A percentile compares a stretch with the other conserved stretches of the same genome.
Conservation (phyloP, 1,284 basidiomycete species). For the Cryptococcus depauperatus region DNA sequence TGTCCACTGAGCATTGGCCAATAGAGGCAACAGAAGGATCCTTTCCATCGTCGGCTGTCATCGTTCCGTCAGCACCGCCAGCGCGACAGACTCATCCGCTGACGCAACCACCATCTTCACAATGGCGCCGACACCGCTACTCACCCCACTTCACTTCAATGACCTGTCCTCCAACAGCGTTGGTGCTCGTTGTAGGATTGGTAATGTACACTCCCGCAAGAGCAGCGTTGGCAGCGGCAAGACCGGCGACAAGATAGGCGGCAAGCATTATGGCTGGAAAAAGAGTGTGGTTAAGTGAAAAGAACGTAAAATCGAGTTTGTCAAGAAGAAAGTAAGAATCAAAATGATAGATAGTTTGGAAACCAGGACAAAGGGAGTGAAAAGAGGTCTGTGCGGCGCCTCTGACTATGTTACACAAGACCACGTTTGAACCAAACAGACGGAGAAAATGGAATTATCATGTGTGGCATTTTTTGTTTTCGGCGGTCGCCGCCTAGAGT, state of each 20-base stretch:
- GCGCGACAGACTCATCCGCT: no score
- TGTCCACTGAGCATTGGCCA: slow-evolving; percentile 55
- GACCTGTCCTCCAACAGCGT: slow-evolving; percentile 54
- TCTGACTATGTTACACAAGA: no score
- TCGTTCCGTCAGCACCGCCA: background rate
- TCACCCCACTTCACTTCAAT: slow-evolving; percentile 58
- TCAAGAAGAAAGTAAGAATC: slow-evolving; percentile 1
- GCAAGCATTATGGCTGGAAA: slow-evolving; percentile 31
- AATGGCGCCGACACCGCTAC: no score
- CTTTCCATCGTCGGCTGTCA: slow-evolving; percentile 50
- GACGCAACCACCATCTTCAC: no score
- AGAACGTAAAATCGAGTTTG: slow-evolving; percentile 4
- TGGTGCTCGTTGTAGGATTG: slow-evolving; percentile 48
- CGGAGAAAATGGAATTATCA: no score
- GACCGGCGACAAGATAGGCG: slow-evolving; percentile 47
- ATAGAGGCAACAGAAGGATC: slow-evolving; percentile 54
- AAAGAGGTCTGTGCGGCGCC: no score
- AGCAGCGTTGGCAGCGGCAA: slow-evolving; percentile 27
- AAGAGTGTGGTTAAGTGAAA: slow-evolving; percentile 14
- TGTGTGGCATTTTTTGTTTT: no score
- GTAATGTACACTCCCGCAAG: slow-evolving; percentile 43
- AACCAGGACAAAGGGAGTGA: background rate
- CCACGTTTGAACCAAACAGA: no score
- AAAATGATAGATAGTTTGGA: background rate
- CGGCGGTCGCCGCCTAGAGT: no score